Evolutionary conservation across 2,329 filamentous ascomycete species (phyloP), one percentile per base, ranked within the genome.

Genomic region (Ampelomyces quisqualis): DNA sequence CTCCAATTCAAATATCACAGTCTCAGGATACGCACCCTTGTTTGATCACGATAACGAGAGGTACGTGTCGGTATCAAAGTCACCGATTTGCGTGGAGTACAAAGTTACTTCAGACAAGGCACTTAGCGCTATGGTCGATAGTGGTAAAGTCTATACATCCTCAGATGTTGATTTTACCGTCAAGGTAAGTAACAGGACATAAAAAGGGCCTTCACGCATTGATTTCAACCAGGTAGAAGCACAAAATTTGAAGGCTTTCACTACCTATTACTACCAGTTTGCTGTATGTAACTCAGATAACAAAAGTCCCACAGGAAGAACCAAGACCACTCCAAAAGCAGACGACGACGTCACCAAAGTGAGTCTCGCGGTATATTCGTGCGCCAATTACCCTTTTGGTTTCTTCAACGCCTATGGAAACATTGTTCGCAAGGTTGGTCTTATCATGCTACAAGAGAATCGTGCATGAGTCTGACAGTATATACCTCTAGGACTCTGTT

Each of bases 141-240:
- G 70, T 1, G 85, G 85, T 4, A 77, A 69, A 23, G 82, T 77
- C 1, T 87, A 82, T 58, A 89, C 86, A 0, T 85, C 77, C 23
- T 85, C 79, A 1, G 85, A 89, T 59, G 79, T 89, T 33, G 86
- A 90, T 59, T 90, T 83, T 60, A 89, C 85, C 0, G 72, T 88
- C 43, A 88, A 88, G 74, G 80, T 81, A 60, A 20, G 28, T 11
- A n/a, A 21, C 3, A 1, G 7, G 0, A 1, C 13, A 2, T 17
- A 10, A 11, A 31, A 10, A 10, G 19, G 18, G 50, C 24, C 7
- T 26, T n/a, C 18, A 14, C 3, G 13, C 49, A 43, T 49, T 13
- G 63, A 38, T 42, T 13, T 3, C 10, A 13, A 5, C 20, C 37
- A 83, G 75, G 78, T 87, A 10, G 84, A 88, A 64, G 85, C 84